phyloP scores from a whole-genome alignment of 176 grass and related monocot genomes.

The Oryza longistaminata region DNA sequence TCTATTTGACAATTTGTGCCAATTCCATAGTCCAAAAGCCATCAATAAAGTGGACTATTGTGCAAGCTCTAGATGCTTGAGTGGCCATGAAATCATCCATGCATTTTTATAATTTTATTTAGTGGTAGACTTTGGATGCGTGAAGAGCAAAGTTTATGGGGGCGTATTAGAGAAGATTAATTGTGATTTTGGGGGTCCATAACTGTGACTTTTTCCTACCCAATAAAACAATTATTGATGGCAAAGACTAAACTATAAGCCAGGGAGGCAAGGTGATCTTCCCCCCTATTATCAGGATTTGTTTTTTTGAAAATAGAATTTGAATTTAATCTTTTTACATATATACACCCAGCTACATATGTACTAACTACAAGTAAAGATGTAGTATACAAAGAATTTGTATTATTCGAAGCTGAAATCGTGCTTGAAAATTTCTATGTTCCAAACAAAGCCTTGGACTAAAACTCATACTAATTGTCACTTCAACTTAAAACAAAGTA shows the following conservation, averaged over 20 bases:
- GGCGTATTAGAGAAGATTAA: constrained; percentile 37
- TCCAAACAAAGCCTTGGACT: neutral
- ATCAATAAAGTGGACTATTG: neutral
- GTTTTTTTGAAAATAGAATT: neutral
- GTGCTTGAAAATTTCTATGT: neutral
- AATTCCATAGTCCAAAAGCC: constrained; percentile 17
- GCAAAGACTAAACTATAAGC: constrained; percentile 40
- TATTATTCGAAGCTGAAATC: neutral
- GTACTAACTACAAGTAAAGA: no score
- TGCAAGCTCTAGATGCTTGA: neutral
- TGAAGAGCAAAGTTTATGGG: constrained; percentile 1
- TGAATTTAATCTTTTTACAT: neutral
- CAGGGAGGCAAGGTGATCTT: neutral
- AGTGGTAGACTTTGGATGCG: neutral
- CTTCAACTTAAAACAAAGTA: neutral
- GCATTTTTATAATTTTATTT: neutral
- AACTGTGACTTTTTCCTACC: constrained; percentile 36
- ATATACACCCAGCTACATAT: neutral
- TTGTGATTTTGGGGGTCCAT: neutral
- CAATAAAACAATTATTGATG: constrained; percentile 28
- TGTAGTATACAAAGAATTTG: neutral
- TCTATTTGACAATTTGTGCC: neutral
- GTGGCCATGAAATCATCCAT: constrained; percentile 11
- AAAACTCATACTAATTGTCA: neutral
- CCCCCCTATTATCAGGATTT: neutral